A percentile compares a stretch with the other conserved stretches of the same genome.
phyloP scores from a whole-genome alignment of 306 rosid species.

The Vicia faba region DNA sequence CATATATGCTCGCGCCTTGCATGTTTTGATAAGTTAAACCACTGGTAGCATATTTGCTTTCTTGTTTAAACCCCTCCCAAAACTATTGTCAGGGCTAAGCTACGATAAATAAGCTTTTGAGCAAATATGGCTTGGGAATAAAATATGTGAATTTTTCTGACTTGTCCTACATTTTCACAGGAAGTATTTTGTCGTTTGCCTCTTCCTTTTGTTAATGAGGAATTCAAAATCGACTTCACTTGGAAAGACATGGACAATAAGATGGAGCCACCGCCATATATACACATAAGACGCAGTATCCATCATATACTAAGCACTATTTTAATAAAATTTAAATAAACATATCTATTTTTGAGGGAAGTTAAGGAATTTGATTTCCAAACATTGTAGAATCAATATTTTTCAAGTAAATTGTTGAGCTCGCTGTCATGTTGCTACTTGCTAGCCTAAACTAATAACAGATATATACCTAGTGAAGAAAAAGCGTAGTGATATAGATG shows the following conservation, averaged over 20 bases:
- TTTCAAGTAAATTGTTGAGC: slow-evolving; percentile 23
- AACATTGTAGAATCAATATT: slow-evolving; percentile 9
- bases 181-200: slow-evolving; percentile 77
- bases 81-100: slow-evolving; percentile 1
- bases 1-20: slow-evolving; percentile 20
- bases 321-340: slow-evolving; percentile 18
- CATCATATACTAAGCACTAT: slow-evolving; percentile 38
- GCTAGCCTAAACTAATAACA: slow-evolving; percentile 56
- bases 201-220: slow-evolving; percentile 70
- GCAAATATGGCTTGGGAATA: not conserved
- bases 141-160: slow-evolving; percentile 8
- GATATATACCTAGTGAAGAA: slow-evolving; percentile 77
- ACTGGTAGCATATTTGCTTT: slow-evolving; percentile 13
- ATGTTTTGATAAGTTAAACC: slow-evolving; percentile 8
- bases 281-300: slow-evolving; percentile 90
- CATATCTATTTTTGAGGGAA: slow-evolving; percentile 21
- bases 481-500: slow-evolving; percentile 75
- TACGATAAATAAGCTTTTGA: slow-evolving; percentile 2
- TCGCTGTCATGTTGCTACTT: slow-evolving; percentile 26
- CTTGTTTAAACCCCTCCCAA: not conserved
- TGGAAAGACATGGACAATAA: slow-evolving; percentile 73
- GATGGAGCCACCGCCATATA: slow-evolving; percentile 76
- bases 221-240: slow-evolving; percentile 76
- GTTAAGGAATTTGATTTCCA: slow-evolving; percentile 22
- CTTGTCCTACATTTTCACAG: slow-evolving; percentile 45